Evolutionary conservation across 495 filamentous ascomycete species (phyloP).

Genomic region (Clohesyomyces aquaticus): DNA sequence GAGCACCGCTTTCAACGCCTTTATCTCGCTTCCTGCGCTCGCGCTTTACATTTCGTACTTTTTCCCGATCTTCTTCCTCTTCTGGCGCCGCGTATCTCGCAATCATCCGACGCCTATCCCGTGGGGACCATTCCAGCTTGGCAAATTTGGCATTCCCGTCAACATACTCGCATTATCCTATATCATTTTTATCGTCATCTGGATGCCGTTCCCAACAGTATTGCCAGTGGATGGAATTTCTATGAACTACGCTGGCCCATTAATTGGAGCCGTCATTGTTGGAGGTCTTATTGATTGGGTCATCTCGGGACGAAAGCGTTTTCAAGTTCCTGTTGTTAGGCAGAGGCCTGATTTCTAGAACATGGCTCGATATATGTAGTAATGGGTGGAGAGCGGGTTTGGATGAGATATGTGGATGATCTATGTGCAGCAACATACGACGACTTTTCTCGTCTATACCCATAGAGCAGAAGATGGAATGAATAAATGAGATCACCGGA

Average conservation of each 20-base stretch:
- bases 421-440: neutral
- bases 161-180: constrained; percentile 53
- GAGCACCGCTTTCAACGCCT: constrained; percentile 54
- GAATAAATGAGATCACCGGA: too few relatives aligned
- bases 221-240: constrained; percentile 50
- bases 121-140: constrained; percentile 40
- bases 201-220: constrained; percentile 53
- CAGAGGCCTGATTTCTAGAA: constrained; percentile 19
- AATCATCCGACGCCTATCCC: constrained; percentile 35
- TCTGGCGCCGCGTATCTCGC: constrained; percentile 42
- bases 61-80: constrained; percentile 52
- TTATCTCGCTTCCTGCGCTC: constrained; percentile 55
- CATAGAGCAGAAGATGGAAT: too few relatives aligned
- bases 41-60: constrained; percentile 58
- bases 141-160: constrained; percentile 46
- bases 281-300: constrained; percentile 39
- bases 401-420: neutral
- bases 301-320: constrained; percentile 36
- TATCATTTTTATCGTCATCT: constrained; percentile 50
- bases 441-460: neutral
- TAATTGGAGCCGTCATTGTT: constrained; percentile 35
- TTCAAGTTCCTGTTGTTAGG: constrained; percentile 34
- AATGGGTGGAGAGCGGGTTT: neutral
- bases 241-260: constrained; percentile 54
- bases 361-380: neutral